Percentiles rank a stretch among this genome's conserved stretches.
Evolutionary conservation across 2,329 filamentous ascomycete genomes (phyloP).

Genomic region (Fusarium buharicum): DNA sequence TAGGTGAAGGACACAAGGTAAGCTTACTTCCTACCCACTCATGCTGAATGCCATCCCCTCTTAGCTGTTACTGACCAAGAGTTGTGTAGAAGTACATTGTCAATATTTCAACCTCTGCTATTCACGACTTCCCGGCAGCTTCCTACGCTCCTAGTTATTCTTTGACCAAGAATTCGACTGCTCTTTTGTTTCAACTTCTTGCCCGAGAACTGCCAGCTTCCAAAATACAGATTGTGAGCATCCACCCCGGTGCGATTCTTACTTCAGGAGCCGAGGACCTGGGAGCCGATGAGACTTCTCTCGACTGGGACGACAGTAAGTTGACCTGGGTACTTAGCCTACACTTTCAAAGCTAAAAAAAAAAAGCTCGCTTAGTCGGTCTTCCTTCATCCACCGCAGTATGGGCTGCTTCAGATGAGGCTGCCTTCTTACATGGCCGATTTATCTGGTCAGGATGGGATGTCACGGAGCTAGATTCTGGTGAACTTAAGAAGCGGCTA

Average conservation of each 20-base stretch:
- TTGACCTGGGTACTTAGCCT: neutral
- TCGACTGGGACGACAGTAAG: conserved; percentile 7
- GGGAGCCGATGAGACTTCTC: neutral
- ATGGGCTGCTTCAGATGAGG: conserved; percentile 4
- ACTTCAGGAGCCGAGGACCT: neutral
- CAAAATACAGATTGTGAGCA: conserved; percentile 8
- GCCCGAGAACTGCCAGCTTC: neutral
- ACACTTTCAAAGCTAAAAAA: neutral
- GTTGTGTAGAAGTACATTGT: neutral
- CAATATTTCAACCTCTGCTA: conserved; percentile 5
- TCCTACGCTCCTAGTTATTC: conserved; percentile 8
- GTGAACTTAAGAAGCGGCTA: neutral
- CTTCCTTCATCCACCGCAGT: conserved; percentile 6
- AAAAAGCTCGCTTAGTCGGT: neutral
- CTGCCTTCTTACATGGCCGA: neutral
- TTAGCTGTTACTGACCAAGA: neutral
- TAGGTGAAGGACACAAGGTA: neutral
- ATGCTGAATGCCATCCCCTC: neutral
- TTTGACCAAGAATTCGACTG: conserved; percentile 5
- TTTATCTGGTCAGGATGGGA: conserved; percentile 10
- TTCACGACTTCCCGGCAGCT: conserved; percentile 5
- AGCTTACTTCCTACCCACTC: neutral
- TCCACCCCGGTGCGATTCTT: conserved; percentile 3
- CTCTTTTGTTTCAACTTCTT: conserved; percentile 4
- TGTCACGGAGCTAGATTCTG: conserved; percentile 2